Percentiles rank a stretch among this genome's conserved stretches.
phyloP scores from a whole-genome alignment of 805 yeast species.

The Candida ponderosae region DNA sequence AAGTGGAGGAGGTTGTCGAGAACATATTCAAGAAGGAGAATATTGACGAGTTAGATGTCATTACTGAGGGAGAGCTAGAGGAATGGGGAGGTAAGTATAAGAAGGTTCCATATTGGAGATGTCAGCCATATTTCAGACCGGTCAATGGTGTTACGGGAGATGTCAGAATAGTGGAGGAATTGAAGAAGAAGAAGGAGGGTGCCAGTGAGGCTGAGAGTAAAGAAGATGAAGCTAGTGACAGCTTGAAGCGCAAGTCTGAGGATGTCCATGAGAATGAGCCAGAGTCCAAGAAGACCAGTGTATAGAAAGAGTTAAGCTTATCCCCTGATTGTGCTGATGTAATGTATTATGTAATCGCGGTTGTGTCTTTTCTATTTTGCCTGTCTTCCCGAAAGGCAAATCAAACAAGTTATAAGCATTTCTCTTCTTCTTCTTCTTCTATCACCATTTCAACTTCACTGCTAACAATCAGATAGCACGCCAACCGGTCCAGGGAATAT shows the following conservation, averaged over 20 bases:
- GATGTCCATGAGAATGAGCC: constrained; percentile 9
- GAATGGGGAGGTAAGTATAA: constrained; percentile 79
- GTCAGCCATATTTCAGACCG: constrained; percentile 90
- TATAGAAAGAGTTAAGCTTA: background rate
- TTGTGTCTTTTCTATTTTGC: no score
- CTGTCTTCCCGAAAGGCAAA: no score
- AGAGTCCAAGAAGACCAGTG: constrained; percentile 8
- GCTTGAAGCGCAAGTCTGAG: constrained; percentile 17
- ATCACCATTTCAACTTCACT: no score
- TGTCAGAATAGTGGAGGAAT: constrained; percentile 23
- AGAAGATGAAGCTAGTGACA: background rate
- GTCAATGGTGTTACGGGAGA: constrained; percentile 71
- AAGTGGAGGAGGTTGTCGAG: constrained; percentile 61
- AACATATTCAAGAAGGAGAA: constrained; percentile 44
- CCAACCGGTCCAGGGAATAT: no score
- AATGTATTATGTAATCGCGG: no score
- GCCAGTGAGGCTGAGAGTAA: background rate
- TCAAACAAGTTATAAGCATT: no score
- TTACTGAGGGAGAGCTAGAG: constrained; percentile 45
- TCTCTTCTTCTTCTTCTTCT: no score
- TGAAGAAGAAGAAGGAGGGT: constrained; percentile 13
- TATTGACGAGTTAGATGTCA: constrained; percentile 47
- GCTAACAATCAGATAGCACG: no score
- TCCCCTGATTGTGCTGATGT: no score
- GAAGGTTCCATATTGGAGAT: constrained; percentile 88